These are phyloP conservation scores for Kwoniella heveanensis DNA, from an alignment of 768 basidiomycete species.

Conservation along the genomic window DNA sequence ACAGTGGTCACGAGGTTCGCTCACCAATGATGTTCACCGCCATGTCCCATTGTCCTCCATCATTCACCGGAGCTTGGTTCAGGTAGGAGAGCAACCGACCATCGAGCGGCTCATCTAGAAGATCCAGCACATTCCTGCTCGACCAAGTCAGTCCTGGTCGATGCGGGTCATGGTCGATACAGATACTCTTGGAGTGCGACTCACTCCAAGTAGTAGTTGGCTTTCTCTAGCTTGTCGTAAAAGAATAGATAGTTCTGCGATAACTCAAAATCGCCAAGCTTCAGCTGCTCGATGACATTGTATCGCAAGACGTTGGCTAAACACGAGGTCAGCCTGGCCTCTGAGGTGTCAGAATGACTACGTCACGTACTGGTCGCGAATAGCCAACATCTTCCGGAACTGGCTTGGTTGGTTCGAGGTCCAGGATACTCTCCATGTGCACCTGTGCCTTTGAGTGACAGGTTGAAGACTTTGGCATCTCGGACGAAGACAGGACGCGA, in stretches of 20 bases:
- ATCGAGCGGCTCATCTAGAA: slow-evolving; percentile 75
- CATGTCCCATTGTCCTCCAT: slow-evolving; percentile 98
- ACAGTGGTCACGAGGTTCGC: slow-evolving; percentile 33
- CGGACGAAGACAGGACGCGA: slow-evolving; percentile 36
- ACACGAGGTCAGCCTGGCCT: neutral
- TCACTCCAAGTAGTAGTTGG: slow-evolving; percentile 84
- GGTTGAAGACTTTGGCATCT: slow-evolving; percentile 69
- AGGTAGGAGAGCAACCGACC: slow-evolving; percentile 80
- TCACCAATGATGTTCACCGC: slow-evolving; percentile 67
- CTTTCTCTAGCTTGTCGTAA: slow-evolving; percentile 92
- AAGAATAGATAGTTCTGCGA: slow-evolving; percentile 94
- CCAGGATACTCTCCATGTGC: slow-evolving; percentile 70
- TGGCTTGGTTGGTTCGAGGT: slow-evolving; percentile 83
- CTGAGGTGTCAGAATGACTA: neutral
- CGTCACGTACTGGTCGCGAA: slow-evolving; percentile 80
- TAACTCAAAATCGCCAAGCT: slow-evolving; percentile 84
- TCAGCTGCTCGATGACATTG: slow-evolving; percentile 79
- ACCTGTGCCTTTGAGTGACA: slow-evolving; percentile 60
- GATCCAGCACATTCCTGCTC: slow-evolving; percentile 69
- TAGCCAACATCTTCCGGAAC: slow-evolving; percentile 90
- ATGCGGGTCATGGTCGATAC: no score
- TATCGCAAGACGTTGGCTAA: slow-evolving; percentile 66
- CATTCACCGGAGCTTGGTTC: slow-evolving; percentile 74
- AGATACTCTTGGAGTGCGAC: no score
- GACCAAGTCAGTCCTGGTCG: slow-evolving; percentile 9